Percentiles rank a stretch among this genome's conserved stretches.
Conservation (phyloP, 2,329 filamentous ascomycete species). For the Colletotrichum endophyticum region DNA sequence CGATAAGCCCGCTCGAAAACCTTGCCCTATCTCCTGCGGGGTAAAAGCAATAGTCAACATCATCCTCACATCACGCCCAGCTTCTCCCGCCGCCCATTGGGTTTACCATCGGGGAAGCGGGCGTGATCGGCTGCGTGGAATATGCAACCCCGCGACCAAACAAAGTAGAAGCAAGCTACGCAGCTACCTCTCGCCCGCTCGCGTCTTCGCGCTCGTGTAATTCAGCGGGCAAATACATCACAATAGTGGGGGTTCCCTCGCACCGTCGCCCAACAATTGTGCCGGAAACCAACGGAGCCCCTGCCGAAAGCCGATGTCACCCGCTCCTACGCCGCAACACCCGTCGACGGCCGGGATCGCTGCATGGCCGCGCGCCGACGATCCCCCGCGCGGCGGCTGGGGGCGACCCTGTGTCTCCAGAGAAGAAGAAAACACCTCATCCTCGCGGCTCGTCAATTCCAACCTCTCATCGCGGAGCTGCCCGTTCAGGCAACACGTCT, state of each 20-base stretch:
- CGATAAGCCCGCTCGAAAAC: neutral
- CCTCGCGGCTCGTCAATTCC: neutral
- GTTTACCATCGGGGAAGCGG: neutral
- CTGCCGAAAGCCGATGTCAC: constrained; percentile 17
- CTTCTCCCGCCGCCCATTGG: neutral
- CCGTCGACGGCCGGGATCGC: neutral
- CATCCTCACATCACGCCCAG: neutral
- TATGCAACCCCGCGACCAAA: neutral
- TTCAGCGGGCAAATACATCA: neutral
- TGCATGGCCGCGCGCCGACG: neutral
- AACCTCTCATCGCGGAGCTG: neutral
- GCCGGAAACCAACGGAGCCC: neutral
- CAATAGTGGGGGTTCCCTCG: neutral
- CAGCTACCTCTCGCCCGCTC: neutral
- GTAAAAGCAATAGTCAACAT: neutral
- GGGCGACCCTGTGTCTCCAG: neutral
- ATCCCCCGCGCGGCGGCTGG: neutral
- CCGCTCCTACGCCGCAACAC: neutral
- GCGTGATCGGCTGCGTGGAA: constrained; percentile 6
- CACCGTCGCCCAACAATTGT: neutral
- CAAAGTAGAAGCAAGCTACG: neutral
- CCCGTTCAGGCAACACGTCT: neutral
- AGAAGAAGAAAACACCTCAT: neutral
- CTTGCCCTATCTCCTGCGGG: constrained; percentile 11
- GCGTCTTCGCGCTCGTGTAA: neutral